Base-by-base conservation (phyloP, 345 rosid genomes). In the Eutrema yunnanense region DNA sequence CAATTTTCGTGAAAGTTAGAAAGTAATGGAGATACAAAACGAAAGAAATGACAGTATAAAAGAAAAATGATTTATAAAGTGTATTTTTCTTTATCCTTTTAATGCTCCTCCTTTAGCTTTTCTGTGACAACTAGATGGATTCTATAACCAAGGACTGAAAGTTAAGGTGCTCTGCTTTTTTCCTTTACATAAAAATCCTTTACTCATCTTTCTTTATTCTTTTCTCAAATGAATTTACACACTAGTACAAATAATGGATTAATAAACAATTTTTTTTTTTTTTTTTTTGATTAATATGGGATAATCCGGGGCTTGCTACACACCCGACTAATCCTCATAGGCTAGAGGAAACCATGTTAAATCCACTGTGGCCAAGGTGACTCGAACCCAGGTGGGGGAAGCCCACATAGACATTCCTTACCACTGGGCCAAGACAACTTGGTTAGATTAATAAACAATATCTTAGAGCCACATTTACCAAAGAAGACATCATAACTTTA, bases 161-260 rank as follows among this genome's bases (percentile, higher is more conserved):
- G 65, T 47, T 55, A 55, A 47, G 41, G 58, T 73, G 48, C 71
- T 64, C 58, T 65, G 50, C 26, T 38, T 73, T 56, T 53, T 62
- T 63, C 48, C 33, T 73, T 63, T 54, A 26, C 57, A 72, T 53
- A 13, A 44, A 67, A 63, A n/a, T 27, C 19, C 46, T 44, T 33
- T 16, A 44, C 57, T 26, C 22, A 72, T 53, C 5, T 53, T 33
- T 62, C 53, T 72, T 41, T 41, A 41, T 51, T 40, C 13, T 27
- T 48, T 73, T 26, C 14, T 36, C 37, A 43, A 22, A 27, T 14
- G 13, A 62, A 19, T 62, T 38, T 44, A 37, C 43, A 52, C 33
- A 52, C 30, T 33, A 32, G 38, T n/a, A 44, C 8, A 53, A 34
- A 34, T 33, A 53, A 13, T 53, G 38, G 22, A 22, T 22, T 5